These are phyloP conservation scores for Tolypocladium cylindrosporum DNA, from an alignment of 2,329 filamentous ascomycete genomes.

Conservation along the genomic window DNA sequence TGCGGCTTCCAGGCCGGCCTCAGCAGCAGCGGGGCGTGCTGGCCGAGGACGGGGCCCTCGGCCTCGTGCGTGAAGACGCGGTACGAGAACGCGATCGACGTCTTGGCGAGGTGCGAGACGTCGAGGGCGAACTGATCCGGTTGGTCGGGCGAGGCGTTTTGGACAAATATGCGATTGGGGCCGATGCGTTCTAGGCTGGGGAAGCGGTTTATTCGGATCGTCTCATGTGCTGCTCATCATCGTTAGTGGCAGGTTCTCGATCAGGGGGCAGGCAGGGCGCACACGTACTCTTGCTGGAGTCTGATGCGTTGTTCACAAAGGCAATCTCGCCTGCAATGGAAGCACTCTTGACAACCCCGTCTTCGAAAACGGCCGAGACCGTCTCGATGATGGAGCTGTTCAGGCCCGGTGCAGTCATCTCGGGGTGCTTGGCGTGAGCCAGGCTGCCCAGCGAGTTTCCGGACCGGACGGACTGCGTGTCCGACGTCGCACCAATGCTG, in stretches of 20 bases:
- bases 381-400: conserved; percentile 88
- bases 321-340: conserved; percentile 84
- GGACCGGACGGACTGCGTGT: conserved; percentile 86
- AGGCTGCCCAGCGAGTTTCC: conserved; percentile 67
- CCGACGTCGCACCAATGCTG: conserved; percentile 52
- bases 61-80: conserved; percentile 63
- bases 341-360: conserved; percentile 58
- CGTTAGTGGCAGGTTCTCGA: background rate
- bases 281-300: conserved; percentile 40
- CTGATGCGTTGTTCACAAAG: conserved; percentile 60
- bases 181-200: conserved; percentile 81
- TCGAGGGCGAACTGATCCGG: conserved; percentile 75
- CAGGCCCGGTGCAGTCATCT: conserved; percentile 68
- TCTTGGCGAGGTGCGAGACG: conserved; percentile 60
- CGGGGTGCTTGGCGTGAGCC: conserved; percentile 66
- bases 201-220: conserved; percentile 81
- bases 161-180: conserved; percentile 85
- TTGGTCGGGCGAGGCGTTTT: conserved; percentile 51
- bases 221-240: conserved; percentile 40
- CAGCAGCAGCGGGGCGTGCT: conserved; percentile 63
- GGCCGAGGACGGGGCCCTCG: conserved; percentile 30
- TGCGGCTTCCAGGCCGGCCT: conserved; percentile 75
- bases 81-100: conserved; percentile 84
- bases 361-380: conserved; percentile 75
- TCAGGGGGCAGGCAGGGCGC: no score